Base-by-base conservation (phyloP, 2,329 filamentous ascomycete genomes). In the Bipolaris zeicola region DNA sequence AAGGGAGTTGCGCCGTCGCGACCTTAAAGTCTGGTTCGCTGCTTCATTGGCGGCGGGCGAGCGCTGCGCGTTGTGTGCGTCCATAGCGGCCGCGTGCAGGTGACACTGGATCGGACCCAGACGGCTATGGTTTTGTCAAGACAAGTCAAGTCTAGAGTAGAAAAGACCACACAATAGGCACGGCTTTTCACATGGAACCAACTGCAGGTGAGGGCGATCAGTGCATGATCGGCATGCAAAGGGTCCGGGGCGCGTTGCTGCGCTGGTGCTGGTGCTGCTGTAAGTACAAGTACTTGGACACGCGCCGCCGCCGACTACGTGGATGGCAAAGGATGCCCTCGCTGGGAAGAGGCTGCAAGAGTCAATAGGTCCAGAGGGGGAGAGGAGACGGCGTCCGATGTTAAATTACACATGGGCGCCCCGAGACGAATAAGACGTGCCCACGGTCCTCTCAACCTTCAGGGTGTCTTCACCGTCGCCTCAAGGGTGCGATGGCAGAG, bases 1-100 rank as follows among this genome's bases (percentile, higher is more conserved):
- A 34, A 69, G 66, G 50, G 72, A 73, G 56, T 64, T 62, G 42
- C 67, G 67, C 26, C 73, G 68, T 43, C 70, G 69, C 58, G 65
- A 57, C 36, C 63, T 63, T 52, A 65, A 51, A 58, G 60, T 66
- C 37, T 66, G 69, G 61, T 39, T 62, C 55, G 66, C 55, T 33
- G 50, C 24, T 6, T 20, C 39, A 44, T 45, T 37, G 34, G 50
- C 36, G 50, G 45, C 45, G 34, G 39, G 39, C n/a, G 45, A 44
- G 41, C 55, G 45, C 45, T 22, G n/a, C 38, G 45, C 39, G 22
- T 57, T 45, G 39, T 54, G 55, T 46, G 31, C 33, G 34, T 57
- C 55, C 55, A 57, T 57, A 24, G 36, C 33, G 16, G 45, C 39
- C 28, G 44, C 39, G 43, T 44, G 49, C 54, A 52, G 43, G 42